phyloP scores from a whole-genome alignment of 2,329 filamentous ascomycete species.

The Xylaria sp. region DNA sequence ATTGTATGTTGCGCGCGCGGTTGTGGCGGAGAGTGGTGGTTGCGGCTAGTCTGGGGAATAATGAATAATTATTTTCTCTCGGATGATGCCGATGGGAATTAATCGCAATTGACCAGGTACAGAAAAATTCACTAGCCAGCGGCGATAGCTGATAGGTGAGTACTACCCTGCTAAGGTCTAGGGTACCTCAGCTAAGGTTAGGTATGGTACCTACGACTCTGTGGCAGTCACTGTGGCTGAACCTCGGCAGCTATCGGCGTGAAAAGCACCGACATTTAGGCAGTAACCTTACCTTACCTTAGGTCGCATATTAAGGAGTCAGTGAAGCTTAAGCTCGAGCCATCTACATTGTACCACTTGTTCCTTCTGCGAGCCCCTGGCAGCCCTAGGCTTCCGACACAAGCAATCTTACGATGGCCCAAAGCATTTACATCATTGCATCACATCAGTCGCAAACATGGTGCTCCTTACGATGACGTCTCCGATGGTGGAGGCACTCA shows the following conservation, averaged over 20 bases:
- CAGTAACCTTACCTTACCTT: neutral
- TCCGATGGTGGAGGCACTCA: constrained; percentile 72
- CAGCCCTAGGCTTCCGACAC: neutral
- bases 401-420: constrained; percentile 9
- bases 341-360: constrained; percentile 11
- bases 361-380: neutral
- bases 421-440: constrained; percentile 21
- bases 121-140: constrained; percentile 20
- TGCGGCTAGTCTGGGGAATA: neutral
- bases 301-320: neutral
- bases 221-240: constrained; percentile 23
- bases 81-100: constrained; percentile 26
- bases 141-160: neutral
- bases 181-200: neutral
- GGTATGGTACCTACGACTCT: neutral
- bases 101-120: constrained; percentile 3
- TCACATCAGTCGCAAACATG: constrained; percentile 60
- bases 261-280: constrained; percentile 14
- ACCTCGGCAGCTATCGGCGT: constrained; percentile 29
- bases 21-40: constrained; percentile 7
- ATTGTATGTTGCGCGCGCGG: neutral
- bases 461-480: constrained; percentile 82
- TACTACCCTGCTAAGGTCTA: neutral
- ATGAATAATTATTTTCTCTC: constrained; percentile 14
- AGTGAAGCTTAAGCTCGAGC: constrained; percentile 29